A percentile compares a stretch with the other conserved stretches of the same genome.
Evolutionary conservation across 257 asterid genomes (phyloP).

Genomic region (Nicotiana attenuata): DNA sequence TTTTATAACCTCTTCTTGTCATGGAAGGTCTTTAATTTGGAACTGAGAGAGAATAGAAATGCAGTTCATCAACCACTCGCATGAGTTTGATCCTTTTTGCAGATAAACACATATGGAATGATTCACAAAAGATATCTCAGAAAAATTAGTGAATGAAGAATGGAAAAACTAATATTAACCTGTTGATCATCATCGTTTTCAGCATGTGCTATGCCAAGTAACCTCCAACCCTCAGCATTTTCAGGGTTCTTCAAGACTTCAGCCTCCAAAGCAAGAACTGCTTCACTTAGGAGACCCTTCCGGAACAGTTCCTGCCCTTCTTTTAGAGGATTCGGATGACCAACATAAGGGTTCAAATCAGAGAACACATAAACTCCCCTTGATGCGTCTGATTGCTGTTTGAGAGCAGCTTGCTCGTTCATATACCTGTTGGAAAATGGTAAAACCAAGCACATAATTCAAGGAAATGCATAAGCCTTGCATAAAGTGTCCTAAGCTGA

Average conservation of each 20-base stretch:
- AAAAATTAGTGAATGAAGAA: not conserved
- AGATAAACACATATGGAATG: not conserved
- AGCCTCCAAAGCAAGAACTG: constrained; percentile 99
- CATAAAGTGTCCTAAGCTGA: not conserved
- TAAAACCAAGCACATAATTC: not conserved
- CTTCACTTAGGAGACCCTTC: constrained; percentile 99
- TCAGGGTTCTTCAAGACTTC: constrained; percentile 96
- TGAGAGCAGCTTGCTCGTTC: constrained; percentile 37
- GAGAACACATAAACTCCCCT: constrained; percentile 85
- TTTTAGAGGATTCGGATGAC: constrained; percentile 93
- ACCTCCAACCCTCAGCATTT: constrained; percentile 98
- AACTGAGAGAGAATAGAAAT: not conserved
- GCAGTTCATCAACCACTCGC: not conserved
- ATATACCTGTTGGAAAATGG: constrained; percentile 20
- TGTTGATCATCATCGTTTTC: constrained; percentile 99
- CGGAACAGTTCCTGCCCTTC: constrained; percentile 98
- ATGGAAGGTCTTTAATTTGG: not conserved
- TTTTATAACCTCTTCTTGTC: not conserved
- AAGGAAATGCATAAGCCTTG: not conserved
- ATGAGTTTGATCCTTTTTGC: not conserved
- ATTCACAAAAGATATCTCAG: not conserved
- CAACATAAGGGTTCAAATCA: constrained; percentile 94
- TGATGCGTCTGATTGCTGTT: constrained; percentile 31
- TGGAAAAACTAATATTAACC: constrained; percentile 32
- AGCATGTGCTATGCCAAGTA: constrained; percentile 96